These are phyloP conservation scores for Ustilago xerochloae DNA, from an alignment of 1,284 basidiomycete species.

Conservation along the genomic window DNA sequence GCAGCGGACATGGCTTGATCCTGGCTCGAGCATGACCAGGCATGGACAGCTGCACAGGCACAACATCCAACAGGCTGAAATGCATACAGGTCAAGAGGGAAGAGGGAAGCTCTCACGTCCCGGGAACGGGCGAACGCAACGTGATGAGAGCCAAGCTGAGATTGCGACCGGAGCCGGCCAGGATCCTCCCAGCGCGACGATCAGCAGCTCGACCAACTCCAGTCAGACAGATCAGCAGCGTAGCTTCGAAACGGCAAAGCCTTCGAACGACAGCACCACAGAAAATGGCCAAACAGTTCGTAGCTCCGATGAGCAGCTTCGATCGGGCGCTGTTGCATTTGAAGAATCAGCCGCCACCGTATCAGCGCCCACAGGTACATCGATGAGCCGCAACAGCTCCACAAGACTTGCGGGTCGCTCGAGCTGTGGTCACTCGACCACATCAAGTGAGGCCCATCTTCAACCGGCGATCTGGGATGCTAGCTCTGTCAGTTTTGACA, in stretches of 20 bases:
- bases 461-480: slow-evolving; percentile 17
- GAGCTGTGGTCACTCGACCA: slow-evolving; percentile 4
- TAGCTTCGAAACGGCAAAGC: neutral
- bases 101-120: neutral
- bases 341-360: too few relatives aligned
- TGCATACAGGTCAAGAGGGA: neutral
- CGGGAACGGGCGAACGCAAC: too few relatives aligned
- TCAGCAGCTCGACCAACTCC: neutral
- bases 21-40: neutral
- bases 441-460: neutral
- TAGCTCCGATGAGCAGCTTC: too few relatives aligned
- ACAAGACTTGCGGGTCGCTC: neutral
- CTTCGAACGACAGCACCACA: neutral
- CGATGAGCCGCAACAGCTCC: neutral
- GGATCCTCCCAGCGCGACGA: too few relatives aligned
- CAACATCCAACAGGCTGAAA: neutral
- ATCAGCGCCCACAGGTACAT: too few relatives aligned
- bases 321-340: too few relatives aligned
- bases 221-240: neutral
- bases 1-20: neutral
- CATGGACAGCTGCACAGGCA: neutral
- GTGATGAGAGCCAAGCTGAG: too few relatives aligned
- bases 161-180: too few relatives aligned
- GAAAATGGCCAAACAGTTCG: neutral
- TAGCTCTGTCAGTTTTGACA: slow-evolving; percentile 12